These are phyloP conservation scores for Brassica hybrid DNA, from an alignment of 441 rosid species.

Conservation along the genomic window DNA sequence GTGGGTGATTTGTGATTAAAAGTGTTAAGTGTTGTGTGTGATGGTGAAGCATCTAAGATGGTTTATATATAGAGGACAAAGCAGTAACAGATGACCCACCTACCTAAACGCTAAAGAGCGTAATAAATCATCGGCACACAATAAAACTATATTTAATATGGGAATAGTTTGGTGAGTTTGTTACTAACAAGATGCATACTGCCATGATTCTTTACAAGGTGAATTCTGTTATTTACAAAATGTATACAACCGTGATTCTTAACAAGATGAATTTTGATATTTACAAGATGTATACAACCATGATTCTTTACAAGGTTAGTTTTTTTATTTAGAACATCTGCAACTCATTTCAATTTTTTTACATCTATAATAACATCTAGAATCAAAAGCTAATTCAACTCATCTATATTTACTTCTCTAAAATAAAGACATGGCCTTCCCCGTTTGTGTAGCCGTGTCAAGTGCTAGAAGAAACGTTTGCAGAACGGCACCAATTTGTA, in stretches of 20 bases:
- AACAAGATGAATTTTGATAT: neutral
- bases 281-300: neutral
- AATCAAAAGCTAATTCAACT: neutral
- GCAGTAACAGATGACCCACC: neutral
- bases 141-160: neutral
- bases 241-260: neutral
- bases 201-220: neutral
- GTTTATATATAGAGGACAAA: conserved; percentile 15
- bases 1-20: neutral
- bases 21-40: neutral
- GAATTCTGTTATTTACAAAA: neutral
- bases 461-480: too few species aligned
- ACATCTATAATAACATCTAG: neutral
- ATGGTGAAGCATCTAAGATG: neutral
- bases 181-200: neutral
- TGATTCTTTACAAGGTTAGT: neutral
- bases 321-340: neutral
- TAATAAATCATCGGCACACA: neutral
- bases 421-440: too few species aligned
- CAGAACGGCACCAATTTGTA: too few species aligned
- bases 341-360: neutral
- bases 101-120: neutral
- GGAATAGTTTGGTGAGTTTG: neutral
- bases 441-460: too few species aligned
- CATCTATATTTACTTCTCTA: too few species aligned